phyloP scores from a whole-genome alignment of 306 rosid genomes.

The Quercus alba region DNA sequence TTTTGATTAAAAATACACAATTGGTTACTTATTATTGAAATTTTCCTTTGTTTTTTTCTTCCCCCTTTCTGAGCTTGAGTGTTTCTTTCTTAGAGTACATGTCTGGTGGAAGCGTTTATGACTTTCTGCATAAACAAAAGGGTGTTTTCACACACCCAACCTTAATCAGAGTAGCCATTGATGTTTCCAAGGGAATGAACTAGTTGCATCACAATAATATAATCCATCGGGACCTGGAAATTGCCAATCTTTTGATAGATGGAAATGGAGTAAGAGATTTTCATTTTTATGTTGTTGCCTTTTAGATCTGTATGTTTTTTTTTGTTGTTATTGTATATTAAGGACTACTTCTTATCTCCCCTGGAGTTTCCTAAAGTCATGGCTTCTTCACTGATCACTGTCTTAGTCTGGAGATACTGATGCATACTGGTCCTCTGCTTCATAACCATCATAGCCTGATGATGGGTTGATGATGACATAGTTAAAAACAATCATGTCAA shows the following conservation, averaged over 20 bases:
- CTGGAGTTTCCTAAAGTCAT: background rate
- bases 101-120: slow-evolving; percentile 77
- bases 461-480: background rate
- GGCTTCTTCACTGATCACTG: background rate
- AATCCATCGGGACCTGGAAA: slow-evolving; percentile 72
- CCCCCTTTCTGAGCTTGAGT: background rate
- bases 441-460: background rate
- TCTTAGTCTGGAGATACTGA: background rate
- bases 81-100: slow-evolving; percentile 55
- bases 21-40: background rate
- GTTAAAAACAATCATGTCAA: background rate
- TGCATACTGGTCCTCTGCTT: background rate
- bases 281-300: slow-evolving; percentile 1
- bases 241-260: slow-evolving; percentile 83
- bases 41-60: background rate
- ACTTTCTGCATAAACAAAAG: slow-evolving; percentile 54
- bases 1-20: background rate
- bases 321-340: background rate
- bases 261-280: slow-evolving; percentile 48
- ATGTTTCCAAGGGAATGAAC: slow-evolving; percentile 73
- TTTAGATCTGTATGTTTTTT: background rate
- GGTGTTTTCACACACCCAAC: slow-evolving; percentile 46
- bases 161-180: slow-evolving; percentile 59
- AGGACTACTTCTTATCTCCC: background rate
- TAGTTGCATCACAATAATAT: slow-evolving; percentile 78